These are phyloP conservation scores for Lecanicillium sp. DNA, from an alignment of 2,329 filamentous ascomycete genomes.

Conservation along the genomic window DNA sequence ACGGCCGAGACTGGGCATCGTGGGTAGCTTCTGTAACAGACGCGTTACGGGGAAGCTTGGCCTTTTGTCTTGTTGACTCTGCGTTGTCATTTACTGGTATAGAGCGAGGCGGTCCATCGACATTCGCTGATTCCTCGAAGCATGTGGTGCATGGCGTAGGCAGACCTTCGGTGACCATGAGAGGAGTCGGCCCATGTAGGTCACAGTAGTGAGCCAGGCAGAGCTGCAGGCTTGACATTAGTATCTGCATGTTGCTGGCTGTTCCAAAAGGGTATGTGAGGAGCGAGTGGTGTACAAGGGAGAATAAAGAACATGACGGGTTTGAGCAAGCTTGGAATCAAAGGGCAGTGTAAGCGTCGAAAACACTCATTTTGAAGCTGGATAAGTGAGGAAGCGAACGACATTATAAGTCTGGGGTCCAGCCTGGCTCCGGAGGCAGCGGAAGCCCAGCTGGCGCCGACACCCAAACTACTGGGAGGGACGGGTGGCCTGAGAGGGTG, in stretches of 20 bases:
- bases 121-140: conserved; percentile 32
- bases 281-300: conserved; percentile 4
- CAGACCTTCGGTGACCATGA: conserved; percentile 63
- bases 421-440: too few relatives aligned
- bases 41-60: conserved; percentile 35
- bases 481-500: too few relatives aligned
- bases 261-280: not conserved
- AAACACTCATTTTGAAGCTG: too few relatives aligned
- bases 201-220: conserved; percentile 66
- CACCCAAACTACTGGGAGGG: too few relatives aligned
- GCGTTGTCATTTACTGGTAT: conserved; percentile 28
- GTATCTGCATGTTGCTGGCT: conserved; percentile 10
- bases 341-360: too few relatives aligned
- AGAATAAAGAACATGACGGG: conserved; percentile 2
- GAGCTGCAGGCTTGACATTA: conserved; percentile 43
- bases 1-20: conserved; percentile 34
- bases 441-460: too few relatives aligned
- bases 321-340: not conserved
- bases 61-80: conserved; percentile 39
- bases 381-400: too few relatives aligned
- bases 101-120: conserved; percentile 31
- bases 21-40: conserved; percentile 36
- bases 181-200: conserved; percentile 58
- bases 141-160: conserved; percentile 54
- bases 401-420: too few relatives aligned